A percentile compares a stretch with the other conserved stretches of the same genome.
phyloP scores from a whole-genome alignment of 345 rosid genomes.

The Dimocarpus longan region DNA sequence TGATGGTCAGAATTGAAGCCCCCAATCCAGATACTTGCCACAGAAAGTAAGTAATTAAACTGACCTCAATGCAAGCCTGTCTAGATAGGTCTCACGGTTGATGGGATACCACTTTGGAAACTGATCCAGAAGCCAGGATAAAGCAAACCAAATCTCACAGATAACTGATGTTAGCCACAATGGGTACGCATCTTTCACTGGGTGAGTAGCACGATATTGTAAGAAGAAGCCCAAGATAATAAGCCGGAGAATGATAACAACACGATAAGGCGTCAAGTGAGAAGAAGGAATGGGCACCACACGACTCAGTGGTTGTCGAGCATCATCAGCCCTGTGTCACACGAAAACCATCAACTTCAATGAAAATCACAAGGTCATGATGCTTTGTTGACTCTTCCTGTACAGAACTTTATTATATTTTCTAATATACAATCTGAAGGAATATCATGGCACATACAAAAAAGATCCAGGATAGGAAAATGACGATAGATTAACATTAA shows the following conservation, averaged over 20 bases:
- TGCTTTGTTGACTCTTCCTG: not conserved
- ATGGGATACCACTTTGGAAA: conserved; percentile 97
- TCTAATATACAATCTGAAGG: conserved; percentile 9
- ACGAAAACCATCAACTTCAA: conserved; percentile 21
- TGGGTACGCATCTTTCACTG: conserved; percentile 89
- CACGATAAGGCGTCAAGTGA: conserved; percentile 82
- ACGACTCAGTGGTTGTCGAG: conserved; percentile 91
- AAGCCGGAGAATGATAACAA: conserved; percentile 86
- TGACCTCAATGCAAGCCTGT: conserved; percentile 89
- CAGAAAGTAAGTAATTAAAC: conserved; percentile 23
- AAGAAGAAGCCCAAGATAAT: conserved; percentile 97
- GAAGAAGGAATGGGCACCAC: conserved; percentile 84
- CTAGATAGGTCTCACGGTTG: conserved; percentile 96
- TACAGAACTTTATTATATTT: conserved; percentile 1
- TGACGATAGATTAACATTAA: not conserved
- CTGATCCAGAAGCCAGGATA: conserved; percentile 99
- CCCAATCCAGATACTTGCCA: not conserved
- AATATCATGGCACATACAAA: not conserved
- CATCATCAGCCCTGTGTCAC: conserved; percentile 84
- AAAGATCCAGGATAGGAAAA: not conserved
- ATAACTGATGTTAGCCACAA: conserved; percentile 95
- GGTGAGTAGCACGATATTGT: conserved; percentile 96
- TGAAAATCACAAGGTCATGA: conserved; percentile 6
- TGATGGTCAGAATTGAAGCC: not conserved
- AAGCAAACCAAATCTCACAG: conserved; percentile 99